Conservation (phyloP, 345 rosid genomes). For the Pistacia vera region DNA sequence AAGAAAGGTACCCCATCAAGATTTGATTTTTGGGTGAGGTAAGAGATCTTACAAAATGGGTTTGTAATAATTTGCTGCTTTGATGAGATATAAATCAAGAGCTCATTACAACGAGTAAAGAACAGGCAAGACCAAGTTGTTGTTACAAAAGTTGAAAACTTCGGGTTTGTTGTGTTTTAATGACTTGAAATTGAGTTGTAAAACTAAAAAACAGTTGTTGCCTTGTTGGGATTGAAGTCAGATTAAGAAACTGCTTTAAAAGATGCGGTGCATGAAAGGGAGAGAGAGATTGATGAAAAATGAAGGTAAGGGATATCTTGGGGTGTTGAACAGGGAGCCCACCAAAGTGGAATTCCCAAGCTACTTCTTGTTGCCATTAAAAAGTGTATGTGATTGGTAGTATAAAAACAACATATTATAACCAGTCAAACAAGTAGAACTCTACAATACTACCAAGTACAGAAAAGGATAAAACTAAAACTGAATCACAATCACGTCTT, state of each 20-base stretch:
- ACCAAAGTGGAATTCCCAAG: constrained; percentile 39
- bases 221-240: not conserved
- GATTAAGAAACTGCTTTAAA: not conserved
- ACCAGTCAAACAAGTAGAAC: too few relatives aligned
- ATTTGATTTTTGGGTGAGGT: not conserved
- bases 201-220: not conserved
- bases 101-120: constrained; percentile 1
- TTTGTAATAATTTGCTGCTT: not conserved
- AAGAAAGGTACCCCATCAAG: constrained; percentile 84
- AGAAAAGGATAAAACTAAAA: too few relatives aligned
- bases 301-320: constrained; percentile 3
- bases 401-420: not conserved
- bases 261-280: not conserved
- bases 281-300: not conserved
- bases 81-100: not conserved
- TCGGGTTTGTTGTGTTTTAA: not conserved
- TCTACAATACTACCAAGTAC: too few relatives aligned
- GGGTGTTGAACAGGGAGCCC: constrained; percentile 25
- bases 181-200: not conserved
- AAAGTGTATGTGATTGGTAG: not conserved
- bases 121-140: not conserved
- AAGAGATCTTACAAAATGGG: constrained; percentile 7
- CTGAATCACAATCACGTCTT: too few relatives aligned
- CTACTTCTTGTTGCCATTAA: not conserved
- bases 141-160: not conserved